These are phyloP conservation scores for Nicotiana rustica DNA, from an alignment of 305 asterid species.

Conservation along the genomic window DNA sequence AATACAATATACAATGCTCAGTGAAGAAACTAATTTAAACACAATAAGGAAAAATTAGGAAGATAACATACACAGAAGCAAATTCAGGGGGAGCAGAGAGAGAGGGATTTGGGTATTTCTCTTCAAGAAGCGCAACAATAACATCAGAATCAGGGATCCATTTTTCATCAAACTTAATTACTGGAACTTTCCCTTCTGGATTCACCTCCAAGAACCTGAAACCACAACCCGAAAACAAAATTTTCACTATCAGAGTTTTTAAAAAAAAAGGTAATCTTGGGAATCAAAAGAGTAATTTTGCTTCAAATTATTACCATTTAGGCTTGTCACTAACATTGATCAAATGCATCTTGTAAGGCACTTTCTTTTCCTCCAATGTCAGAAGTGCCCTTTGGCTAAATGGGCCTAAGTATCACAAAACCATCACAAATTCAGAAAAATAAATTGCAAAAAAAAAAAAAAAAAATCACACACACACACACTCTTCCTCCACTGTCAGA, in stretches of 20 bases:
- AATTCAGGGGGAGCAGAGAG: slow-evolving; percentile 67
- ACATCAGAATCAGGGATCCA: slow-evolving; percentile 87
- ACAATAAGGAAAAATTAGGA: slow-evolving; percentile 16
- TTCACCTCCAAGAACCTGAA: slow-evolving; percentile 72
- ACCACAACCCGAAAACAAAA: slow-evolving; percentile 14
- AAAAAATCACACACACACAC: neutral
- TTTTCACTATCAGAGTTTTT: neutral
- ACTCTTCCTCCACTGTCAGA: too few relatives aligned
- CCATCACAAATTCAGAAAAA: slow-evolving; percentile 31
- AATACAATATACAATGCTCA: neutral
- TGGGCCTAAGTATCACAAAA: slow-evolving; percentile 59
- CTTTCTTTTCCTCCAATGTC: slow-evolving; percentile 79
- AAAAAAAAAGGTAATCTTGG: neutral
- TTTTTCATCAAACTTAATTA: slow-evolving; percentile 71
- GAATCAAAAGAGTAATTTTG: neutral
- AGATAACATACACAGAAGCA: slow-evolving; percentile 64
- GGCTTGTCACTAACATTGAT: slow-evolving; percentile 69
- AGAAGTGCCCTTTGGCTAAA: slow-evolving; percentile 74
- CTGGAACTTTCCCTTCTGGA: slow-evolving; percentile 86
- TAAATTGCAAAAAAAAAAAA: neutral
- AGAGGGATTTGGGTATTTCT: slow-evolving; percentile 73
- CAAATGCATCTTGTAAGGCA: slow-evolving; percentile 60
- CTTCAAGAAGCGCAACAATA: slow-evolving; percentile 69
- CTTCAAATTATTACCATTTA: slow-evolving; percentile 53
- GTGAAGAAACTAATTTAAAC: neutral